Evolutionary conservation across 2,329 filamentous ascomycete genomes (phyloP).

Genomic region (Fusarium tuaranense): DNA sequence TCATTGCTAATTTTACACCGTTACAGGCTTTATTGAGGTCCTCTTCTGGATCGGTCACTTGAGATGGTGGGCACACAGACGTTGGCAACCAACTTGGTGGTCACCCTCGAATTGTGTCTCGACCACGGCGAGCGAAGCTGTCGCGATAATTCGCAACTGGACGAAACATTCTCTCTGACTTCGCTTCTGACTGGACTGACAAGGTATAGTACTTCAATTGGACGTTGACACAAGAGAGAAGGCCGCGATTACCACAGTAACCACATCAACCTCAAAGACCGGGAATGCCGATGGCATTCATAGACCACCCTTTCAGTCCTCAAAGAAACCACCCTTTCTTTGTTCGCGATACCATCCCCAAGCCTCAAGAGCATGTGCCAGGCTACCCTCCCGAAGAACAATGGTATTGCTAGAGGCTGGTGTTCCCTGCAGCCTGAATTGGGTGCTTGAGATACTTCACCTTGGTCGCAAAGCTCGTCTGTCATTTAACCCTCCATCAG

Average conservation of each 20-base stretch:
- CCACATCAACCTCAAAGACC: conserved; percentile 5
- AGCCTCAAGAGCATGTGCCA: conserved; percentile 4
- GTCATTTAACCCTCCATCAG: conserved; percentile 25
- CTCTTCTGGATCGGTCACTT: conserved; percentile 12
- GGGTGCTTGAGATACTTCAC: background rate
- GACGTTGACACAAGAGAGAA: background rate
- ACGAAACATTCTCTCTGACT: background rate
- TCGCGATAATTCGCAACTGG: background rate
- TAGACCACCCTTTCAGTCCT: conserved; percentile 23
- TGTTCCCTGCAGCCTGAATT: conserved; percentile 1
- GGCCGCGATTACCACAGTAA: too few species aligned
- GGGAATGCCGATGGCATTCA: conserved; percentile 14
- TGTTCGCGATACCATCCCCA: conserved; percentile 18
- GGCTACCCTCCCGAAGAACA: conserved; percentile 17
- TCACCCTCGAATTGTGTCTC: background rate
- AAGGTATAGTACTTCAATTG: background rate
- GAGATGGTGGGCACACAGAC: background rate
- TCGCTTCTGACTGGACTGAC: background rate
- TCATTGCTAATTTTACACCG: conserved; percentile 27
- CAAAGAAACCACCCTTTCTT: conserved; percentile 25
- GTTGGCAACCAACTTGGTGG: background rate
- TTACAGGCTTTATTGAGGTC: conserved; percentile 29
- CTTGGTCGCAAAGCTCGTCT: background rate
- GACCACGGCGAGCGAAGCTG: background rate
- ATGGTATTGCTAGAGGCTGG: conserved; percentile 20